A percentile compares a stretch with the other conserved stretches of the same genome.
Evolutionary conservation across 1,284 basidiomycete genomes (phyloP).

Genomic region (Apiotrichum akiyoshidainum): DNA sequence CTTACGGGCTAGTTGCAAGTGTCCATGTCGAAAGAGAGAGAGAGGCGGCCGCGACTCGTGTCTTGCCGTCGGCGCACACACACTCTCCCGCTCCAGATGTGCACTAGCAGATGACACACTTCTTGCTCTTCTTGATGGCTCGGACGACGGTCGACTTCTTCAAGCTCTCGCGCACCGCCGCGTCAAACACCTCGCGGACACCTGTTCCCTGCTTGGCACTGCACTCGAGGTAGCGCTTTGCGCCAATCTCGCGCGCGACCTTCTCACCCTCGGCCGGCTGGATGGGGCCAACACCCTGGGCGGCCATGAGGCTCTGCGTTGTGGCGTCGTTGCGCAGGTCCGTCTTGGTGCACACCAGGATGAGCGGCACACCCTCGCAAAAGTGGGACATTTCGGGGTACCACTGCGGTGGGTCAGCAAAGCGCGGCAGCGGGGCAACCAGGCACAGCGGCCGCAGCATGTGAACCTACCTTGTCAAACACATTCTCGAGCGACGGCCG

Average conservation of each 20-base stretch:
- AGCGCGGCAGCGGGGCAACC: background rate
- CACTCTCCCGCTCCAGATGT: background rate
- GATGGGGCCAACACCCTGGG: constrained; percentile 84
- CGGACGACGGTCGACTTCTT: constrained; percentile 62
- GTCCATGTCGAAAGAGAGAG: too few species aligned
- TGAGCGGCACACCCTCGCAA: constrained; percentile 86
- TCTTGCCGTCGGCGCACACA: background rate
- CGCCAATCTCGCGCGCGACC: constrained; percentile 87
- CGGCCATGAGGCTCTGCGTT: constrained; percentile 84
- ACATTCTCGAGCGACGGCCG: constrained; percentile 92
- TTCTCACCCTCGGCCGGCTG: constrained; percentile 71
- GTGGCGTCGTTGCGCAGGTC: constrained; percentile 85
- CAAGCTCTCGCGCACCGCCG: constrained; percentile 84
- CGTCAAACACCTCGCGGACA: constrained; percentile 88
- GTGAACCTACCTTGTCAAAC: constrained; percentile 61
- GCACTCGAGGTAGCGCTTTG: constrained; percentile 87
- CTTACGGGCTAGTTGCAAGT: too few species aligned
- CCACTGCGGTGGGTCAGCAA: constrained; percentile 62
- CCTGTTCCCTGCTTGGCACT: constrained; percentile 85
- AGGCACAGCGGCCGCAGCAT: background rate
- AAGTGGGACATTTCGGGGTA: constrained; percentile 97
- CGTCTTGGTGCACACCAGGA: constrained; percentile 90
- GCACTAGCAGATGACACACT: constrained; percentile 70
- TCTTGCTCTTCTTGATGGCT: constrained; percentile 60
- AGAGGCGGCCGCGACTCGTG: too few species aligned